A percentile compares a stretch with the other conserved stretches of the same genome.
Evolutionary conservation across 805 yeast species (phyloP).

Genomic region (Schizosaccharomyces octosporus): DNA sequence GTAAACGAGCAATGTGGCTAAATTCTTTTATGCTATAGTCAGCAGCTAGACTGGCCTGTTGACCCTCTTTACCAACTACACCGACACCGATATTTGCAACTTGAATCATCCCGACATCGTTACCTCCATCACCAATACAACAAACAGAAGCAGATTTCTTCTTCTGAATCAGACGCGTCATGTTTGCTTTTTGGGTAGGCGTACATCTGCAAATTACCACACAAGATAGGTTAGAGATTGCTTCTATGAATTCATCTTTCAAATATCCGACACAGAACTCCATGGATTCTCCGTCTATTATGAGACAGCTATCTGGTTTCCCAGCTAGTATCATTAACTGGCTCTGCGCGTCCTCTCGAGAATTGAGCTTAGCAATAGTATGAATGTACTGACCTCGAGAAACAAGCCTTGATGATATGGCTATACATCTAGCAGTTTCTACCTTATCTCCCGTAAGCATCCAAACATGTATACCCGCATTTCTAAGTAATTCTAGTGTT

Average conservation of each 20-base stretch:
- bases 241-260: constrained; percentile 48
- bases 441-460: constrained; percentile 98
- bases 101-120: constrained; percentile 96
- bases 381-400: constrained; percentile 86
- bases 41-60: constrained; percentile 90
- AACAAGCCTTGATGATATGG: constrained; percentile 81
- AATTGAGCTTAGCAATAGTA: constrained; percentile 40
- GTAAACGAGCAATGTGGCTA: constrained; percentile 58
- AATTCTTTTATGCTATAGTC: constrained; percentile 87
- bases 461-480: constrained; percentile 96
- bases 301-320: constrained; percentile 43
- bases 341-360: constrained; percentile 42
- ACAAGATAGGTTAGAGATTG: constrained; percentile 60
- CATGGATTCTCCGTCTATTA: constrained; percentile 86
- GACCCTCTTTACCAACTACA: constrained; percentile 95
- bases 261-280: constrained; percentile 38
- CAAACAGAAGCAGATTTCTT: constrained; percentile 76
- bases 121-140: constrained; percentile 98
- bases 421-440: constrained; percentile 92
- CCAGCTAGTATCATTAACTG: constrained; percentile 48
- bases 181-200: constrained; percentile 95
- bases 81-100: constrained; percentile 98
- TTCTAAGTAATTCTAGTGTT: constrained; percentile 71
- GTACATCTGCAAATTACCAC: constrained; percentile 97
- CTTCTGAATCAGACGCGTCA: constrained; percentile 55